These are phyloP conservation scores for Astragalus membranaceus DNA, from an alignment of 306 rosid species.

Conservation along the genomic window DNA sequence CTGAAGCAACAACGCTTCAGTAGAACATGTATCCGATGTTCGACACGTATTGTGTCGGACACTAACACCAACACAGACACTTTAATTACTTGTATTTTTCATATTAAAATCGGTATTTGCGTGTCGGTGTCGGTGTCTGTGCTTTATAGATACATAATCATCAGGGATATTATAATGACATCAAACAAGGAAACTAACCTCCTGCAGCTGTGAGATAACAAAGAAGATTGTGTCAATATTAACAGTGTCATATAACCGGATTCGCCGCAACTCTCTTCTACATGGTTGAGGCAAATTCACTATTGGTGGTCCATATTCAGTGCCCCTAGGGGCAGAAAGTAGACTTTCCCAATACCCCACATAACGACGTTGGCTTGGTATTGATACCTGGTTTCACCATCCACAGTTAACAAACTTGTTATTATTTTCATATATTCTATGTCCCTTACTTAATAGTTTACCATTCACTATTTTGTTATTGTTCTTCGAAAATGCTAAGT, in stretches of 20 bases:
- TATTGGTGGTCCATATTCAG: constrained; percentile 24
- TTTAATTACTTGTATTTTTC: too few species aligned
- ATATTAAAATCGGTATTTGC: too few species aligned
- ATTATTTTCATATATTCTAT: background rate
- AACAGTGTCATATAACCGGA: constrained; percentile 73
- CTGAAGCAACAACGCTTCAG: too few species aligned
- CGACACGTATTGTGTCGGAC: too few species aligned
- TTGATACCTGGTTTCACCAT: constrained; percentile 61
- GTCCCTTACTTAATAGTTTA: background rate
- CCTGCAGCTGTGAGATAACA: constrained; percentile 72
- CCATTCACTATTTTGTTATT: background rate
- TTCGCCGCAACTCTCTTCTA: constrained; percentile 73
- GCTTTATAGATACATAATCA: background rate
- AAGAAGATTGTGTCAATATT: constrained; percentile 57
- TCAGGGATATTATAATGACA: background rate
- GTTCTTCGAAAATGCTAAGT: too few species aligned
- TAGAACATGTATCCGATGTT: too few species aligned
- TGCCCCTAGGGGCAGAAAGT: constrained; percentile 45
- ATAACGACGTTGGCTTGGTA: constrained; percentile 95
- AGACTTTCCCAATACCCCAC: constrained; percentile 60
- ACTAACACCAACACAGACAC: too few species aligned
- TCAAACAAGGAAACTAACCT: constrained; percentile 35
- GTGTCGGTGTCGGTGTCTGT: too few species aligned
- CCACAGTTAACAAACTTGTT: background rate
- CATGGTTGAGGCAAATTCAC: constrained; percentile 59